phyloP scores from a whole-genome alignment of 768 basidiomycete genomes.

The Pleurotus platypus region DNA sequence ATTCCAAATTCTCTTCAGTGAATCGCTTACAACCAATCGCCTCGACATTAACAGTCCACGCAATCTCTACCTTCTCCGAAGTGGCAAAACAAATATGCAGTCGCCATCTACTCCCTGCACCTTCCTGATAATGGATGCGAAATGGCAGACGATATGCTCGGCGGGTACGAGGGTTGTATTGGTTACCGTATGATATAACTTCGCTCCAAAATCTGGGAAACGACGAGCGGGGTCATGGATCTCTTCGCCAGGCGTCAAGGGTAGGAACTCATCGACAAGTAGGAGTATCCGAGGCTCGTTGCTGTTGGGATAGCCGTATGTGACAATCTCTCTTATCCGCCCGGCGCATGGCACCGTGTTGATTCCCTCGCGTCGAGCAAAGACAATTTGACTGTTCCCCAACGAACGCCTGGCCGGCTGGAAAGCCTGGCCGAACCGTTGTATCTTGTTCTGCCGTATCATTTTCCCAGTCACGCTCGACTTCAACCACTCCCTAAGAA shows the following conservation, averaged over 20 bases:
- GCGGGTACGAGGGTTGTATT: not conserved
- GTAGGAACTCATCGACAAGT: conserved; percentile 1
- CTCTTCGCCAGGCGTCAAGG: not conserved
- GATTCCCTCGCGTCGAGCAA: not conserved
- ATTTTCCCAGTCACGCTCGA: no score
- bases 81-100: no score
- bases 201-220: conserved; percentile 9
- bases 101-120: no score
- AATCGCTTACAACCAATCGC: no score
- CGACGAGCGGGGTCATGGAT: conserved; percentile 8
- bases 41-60: no score
- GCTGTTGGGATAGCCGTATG: conserved; percentile 3
- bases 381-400: conserved; percentile 9
- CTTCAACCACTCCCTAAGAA: no score
- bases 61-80: no score
- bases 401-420: not conserved
- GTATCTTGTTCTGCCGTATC: conserved; percentile 1
- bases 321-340: conserved; percentile 8
- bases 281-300: conserved; percentile 1
- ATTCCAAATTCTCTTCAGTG: no score
- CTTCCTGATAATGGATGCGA: not conserved
- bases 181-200: conserved; percentile 6
- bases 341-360: conserved; percentile 7
- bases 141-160: conserved; percentile 13
- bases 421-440: conserved; percentile 2